Evolutionary conservation across 1,139 yeast species (phyloP).

Genomic region (Yamadazyma dushanensis): DNA sequence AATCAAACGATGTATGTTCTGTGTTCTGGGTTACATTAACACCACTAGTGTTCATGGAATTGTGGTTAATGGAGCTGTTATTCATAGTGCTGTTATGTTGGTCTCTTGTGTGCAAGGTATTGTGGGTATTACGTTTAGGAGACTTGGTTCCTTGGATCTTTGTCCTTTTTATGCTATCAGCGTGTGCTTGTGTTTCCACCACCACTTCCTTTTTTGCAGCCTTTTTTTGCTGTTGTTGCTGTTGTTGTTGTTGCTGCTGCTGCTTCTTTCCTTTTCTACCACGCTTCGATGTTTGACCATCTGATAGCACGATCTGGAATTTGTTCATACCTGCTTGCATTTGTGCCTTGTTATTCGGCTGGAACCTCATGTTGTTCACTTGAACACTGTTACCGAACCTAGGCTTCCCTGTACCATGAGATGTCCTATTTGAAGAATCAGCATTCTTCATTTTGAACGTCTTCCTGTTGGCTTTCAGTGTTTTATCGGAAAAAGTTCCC

Average conservation of each 20-base stretch:
- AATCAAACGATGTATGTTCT: constrained; percentile 21
- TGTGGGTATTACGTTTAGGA: too few species aligned
- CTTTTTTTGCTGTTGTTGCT: constrained; percentile 14
- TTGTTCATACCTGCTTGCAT: constrained; percentile 50
- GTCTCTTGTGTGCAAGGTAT: background rate
- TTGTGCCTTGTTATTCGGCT: constrained; percentile 26
- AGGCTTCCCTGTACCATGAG: background rate
- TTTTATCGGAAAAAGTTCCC: constrained; percentile 43
- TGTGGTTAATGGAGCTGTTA: constrained; percentile 25
- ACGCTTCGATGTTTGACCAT: constrained; percentile 44
- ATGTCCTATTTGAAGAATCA: background rate
- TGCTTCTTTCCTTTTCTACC: constrained; percentile 23
- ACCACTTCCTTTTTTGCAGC: constrained; percentile 12
- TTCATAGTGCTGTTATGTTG: constrained; percentile 4
- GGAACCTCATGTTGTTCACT: constrained; percentile 16
- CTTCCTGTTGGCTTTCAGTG: constrained; percentile 5
- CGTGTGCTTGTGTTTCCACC: constrained; percentile 12
- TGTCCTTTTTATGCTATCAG: background rate
- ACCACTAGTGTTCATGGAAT: constrained; percentile 27
- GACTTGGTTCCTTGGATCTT: constrained; percentile 4
- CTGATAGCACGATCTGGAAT: constrained; percentile 55
- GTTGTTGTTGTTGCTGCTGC: background rate
- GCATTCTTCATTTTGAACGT: constrained; percentile 1
- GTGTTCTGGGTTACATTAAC: constrained; percentile 23
- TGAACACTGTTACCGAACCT: constrained; percentile 11